Evolutionary conservation across 768 basidiomycete species (phyloP).

Genomic region (Trametes gibbosa): DNA sequence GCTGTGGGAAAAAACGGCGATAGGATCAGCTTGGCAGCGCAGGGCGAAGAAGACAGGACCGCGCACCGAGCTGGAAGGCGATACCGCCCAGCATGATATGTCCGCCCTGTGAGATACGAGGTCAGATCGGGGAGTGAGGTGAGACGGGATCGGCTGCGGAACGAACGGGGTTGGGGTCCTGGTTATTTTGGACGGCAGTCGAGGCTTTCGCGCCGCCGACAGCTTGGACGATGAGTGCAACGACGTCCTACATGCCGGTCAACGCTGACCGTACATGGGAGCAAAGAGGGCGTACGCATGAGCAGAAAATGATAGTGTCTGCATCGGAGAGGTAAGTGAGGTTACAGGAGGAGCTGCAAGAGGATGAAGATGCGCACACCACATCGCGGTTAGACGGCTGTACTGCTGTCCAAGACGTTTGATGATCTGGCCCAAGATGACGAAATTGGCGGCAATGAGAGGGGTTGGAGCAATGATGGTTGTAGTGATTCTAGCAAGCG

Average conservation of each 20-base stretch:
- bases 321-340: neutral
- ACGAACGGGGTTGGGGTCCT: slow-evolving; percentile 24
- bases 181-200: slow-evolving; percentile 20
- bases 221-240: slow-evolving; percentile 63
- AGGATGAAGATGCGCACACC: slow-evolving; percentile 35
- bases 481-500: slow-evolving; percentile 39
- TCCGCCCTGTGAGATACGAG: slow-evolving; percentile 34
- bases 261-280: neutral
- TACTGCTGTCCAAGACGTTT: slow-evolving; percentile 42
- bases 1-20: slow-evolving; percentile 23
- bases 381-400: slow-evolving; percentile 42
- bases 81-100: slow-evolving; percentile 65
- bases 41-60: neutral
- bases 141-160: neutral
- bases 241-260: slow-evolving; percentile 38
- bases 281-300: slow-evolving; percentile 28
- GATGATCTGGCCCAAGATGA: slow-evolving; percentile 52
- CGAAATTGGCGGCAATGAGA: slow-evolving; percentile 57
- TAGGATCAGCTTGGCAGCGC: neutral
- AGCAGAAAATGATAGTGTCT: slow-evolving; percentile 46
- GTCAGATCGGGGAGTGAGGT: neutral
- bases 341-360: neutral
- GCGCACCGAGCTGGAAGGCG: slow-evolving; percentile 51
- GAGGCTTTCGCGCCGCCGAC: slow-evolving; percentile 56
- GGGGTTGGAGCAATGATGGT: slow-evolving; percentile 59